Conservation (phyloP, 1,139 yeast species). For the Kluyveromyces marxianus region DNA sequence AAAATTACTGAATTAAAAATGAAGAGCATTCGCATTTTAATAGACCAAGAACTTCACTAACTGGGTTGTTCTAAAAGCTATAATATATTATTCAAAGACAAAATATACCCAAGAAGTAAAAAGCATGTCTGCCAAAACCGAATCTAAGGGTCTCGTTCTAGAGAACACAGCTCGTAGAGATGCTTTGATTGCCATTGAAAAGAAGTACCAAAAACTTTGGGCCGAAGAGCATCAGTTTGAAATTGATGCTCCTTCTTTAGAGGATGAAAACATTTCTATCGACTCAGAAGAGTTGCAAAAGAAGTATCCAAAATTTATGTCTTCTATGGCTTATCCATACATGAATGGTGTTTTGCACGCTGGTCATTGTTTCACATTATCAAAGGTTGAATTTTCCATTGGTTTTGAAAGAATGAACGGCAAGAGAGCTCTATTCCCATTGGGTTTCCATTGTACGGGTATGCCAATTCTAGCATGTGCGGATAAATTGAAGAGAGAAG, state of each 20-base stretch:
- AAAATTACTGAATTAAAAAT: too few species aligned
- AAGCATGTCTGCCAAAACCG: constrained; percentile 9
- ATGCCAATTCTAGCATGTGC: constrained; percentile 98
- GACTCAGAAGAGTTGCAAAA: constrained; percentile 61
- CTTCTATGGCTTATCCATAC: constrained; percentile 97
- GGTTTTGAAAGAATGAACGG: constrained; percentile 96
- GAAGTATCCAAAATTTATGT: constrained; percentile 78
- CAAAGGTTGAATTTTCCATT: constrained; percentile 87
- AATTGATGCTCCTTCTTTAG: constrained; percentile 74
- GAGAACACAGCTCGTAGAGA: constrained; percentile 83
- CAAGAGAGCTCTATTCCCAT: constrained; percentile 85
- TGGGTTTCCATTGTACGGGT: constrained; percentile 99
- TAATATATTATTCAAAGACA: not conserved
- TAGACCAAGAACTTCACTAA: too few species aligned
- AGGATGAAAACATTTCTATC: constrained; percentile 53
- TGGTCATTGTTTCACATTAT: constrained; percentile 92
- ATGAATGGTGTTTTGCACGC: constrained; percentile 99
- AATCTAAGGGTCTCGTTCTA: constrained; percentile 29
- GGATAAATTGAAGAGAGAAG: constrained; percentile 87
- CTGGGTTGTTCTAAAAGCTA: too few species aligned
- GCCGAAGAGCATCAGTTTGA: constrained; percentile 77
- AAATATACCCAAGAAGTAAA: too few species aligned
- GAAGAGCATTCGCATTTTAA: too few species aligned
- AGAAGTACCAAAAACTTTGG: constrained; percentile 85
- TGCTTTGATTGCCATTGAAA: constrained; percentile 80